Evolutionary conservation across 129 eudicot species (phyloP).

Genomic region (Flaveria sonorensis): DNA sequence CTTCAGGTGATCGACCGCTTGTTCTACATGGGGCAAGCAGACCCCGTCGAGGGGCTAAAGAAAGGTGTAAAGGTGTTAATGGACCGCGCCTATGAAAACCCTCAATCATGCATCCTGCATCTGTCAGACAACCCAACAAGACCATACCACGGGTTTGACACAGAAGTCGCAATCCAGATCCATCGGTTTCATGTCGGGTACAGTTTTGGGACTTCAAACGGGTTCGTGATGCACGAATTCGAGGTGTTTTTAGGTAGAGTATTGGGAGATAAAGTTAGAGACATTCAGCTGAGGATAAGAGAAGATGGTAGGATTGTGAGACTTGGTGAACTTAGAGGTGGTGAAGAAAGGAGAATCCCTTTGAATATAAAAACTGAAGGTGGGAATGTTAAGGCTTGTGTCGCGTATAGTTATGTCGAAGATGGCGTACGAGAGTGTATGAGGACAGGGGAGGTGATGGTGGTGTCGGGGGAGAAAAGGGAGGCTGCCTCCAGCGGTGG

Average conservation of each 20-base stretch:
- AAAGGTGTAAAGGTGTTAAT: conserved; percentile 72
- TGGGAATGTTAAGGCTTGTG: conserved; percentile 41
- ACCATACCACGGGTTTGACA: conserved; percentile 57
- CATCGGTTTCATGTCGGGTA: conserved; percentile 79
- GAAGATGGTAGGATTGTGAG: conserved; percentile 56
- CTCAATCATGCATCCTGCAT: conserved; percentile 65
- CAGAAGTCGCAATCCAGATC: conserved; percentile 48
- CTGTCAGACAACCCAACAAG: conserved; percentile 69
- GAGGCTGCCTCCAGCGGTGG: conserved; percentile 34
- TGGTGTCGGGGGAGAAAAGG: conserved; percentile 45
- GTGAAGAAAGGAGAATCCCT: conserved; percentile 79
- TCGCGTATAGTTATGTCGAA: conserved; percentile 71
- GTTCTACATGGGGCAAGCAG: conserved; percentile 73
- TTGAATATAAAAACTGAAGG: conserved; percentile 35
- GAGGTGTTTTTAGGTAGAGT: conserved; percentile 71
- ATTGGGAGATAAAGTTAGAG: conserved; percentile 68
- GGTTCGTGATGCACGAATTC: conserved; percentile 77
- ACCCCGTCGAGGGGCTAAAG: conserved; percentile 76
- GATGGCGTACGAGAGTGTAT: conserved; percentile 48
- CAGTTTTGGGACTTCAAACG: conserved; percentile 59
- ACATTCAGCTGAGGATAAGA: conserved; percentile 62
- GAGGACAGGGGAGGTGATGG: conserved; percentile 59
- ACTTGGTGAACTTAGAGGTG: conserved; percentile 74
- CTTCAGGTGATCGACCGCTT: conserved; percentile 77
- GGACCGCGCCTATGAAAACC: conserved; percentile 72